Conservation (phyloP, 768 basidiomycete genomes). For the Leccinellum rugosiceps region DNA sequence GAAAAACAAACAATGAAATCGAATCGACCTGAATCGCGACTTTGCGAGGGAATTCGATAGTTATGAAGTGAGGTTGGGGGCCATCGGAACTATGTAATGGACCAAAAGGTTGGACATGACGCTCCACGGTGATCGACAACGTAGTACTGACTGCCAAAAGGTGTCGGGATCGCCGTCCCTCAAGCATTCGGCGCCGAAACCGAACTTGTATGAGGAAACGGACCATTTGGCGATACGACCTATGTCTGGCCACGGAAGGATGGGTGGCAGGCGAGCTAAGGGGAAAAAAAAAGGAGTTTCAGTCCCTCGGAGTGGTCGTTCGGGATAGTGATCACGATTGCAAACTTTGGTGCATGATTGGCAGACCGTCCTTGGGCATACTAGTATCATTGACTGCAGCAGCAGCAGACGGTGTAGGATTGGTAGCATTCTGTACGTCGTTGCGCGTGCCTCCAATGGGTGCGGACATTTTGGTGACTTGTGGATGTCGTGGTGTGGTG, state of each 20-base stretch:
- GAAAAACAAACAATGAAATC: not conserved
- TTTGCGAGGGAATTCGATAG: constrained; percentile 88
- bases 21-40: constrained; percentile 77
- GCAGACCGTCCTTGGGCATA: constrained; percentile 35
- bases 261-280: constrained; percentile 42
- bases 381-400: not conserved
- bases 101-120: not conserved
- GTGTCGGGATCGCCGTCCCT: constrained; percentile 86
- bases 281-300: not conserved
- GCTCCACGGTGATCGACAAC: not conserved
- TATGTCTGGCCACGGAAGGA: constrained; percentile 76
- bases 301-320: not conserved
- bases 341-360: constrained; percentile 39
- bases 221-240: constrained; percentile 91
- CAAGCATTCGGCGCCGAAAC: constrained; percentile 91
- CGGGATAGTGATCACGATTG: not conserved
- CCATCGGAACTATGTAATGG: constrained; percentile 70
- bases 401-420: constrained; percentile 14
- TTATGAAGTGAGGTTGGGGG: constrained; percentile 95
- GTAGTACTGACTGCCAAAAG: constrained; percentile 91
- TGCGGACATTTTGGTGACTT: constrained; percentile 14
- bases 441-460: constrained; percentile 2
- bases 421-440: constrained; percentile 11
- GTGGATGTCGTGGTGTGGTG: too few relatives aligned
- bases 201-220: constrained; percentile 95